phyloP scores from a whole-genome alignment of 306 rosid species.

The Medicago lupulina region DNA sequence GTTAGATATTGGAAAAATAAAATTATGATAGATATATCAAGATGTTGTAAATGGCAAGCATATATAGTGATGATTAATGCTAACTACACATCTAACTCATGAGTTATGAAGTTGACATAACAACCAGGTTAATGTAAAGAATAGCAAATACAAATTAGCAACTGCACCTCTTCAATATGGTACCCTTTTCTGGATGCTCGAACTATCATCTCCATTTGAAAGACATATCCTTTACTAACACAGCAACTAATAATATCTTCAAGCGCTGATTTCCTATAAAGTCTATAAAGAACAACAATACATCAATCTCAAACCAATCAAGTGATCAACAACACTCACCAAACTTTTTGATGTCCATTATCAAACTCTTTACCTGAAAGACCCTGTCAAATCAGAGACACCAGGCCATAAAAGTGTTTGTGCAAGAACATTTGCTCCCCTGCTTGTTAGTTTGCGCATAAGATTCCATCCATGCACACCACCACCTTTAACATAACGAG shows the following conservation, averaged over 20 bases:
- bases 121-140: slow-evolving; percentile 34
- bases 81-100: not conserved
- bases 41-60: not conserved
- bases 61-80: not conserved
- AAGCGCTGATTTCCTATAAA: slow-evolving; percentile 82
- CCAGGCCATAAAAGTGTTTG: slow-evolving; percentile 98
- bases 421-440: slow-evolving; percentile 98
- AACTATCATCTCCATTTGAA: slow-evolving; percentile 99
- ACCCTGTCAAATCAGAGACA: slow-evolving; percentile 97
- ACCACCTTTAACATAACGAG: slow-evolving; percentile 93
- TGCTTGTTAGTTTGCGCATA: slow-evolving; percentile 96
- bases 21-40: not conserved
- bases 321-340: slow-evolving; percentile 23
- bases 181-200: slow-evolving; percentile 93
- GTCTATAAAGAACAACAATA: slow-evolving; percentile 57
- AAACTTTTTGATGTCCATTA: slow-evolving; percentile 36
- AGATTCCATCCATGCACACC: slow-evolving; percentile 99
- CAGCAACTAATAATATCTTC: slow-evolving; percentile 91
- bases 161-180: slow-evolving; percentile 85
- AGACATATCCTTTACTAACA: slow-evolving; percentile 95
- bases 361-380: slow-evolving; percentile 69
- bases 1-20: not conserved
- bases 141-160: slow-evolving; percentile 17
- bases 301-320: slow-evolving; percentile 34
- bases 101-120: slow-evolving; percentile 16